These are phyloP conservation scores for Adansonia rubrostipa DNA, from an alignment of 441 rosid genomes.

Conservation along the genomic window DNA sequence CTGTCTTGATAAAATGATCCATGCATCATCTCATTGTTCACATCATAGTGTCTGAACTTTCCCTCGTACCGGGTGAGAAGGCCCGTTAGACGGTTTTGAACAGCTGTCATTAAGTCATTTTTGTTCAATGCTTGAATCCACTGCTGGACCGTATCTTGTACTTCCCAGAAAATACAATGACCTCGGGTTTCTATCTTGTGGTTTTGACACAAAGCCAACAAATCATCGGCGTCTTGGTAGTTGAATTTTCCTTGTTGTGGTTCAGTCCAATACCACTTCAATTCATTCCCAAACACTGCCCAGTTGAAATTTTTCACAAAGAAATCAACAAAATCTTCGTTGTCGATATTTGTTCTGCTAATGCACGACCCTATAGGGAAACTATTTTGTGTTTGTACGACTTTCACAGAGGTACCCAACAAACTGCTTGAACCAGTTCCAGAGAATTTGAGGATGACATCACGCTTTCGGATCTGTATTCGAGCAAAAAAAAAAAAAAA, in stretches of 20 bases:
- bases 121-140: constrained; percentile 71
- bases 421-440: constrained; percentile 45
- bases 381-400: constrained; percentile 70
- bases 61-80: constrained; percentile 78
- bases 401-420: constrained; percentile 51
- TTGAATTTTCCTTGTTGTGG: constrained; percentile 73
- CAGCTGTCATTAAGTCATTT: constrained; percentile 57
- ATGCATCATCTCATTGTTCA: constrained; percentile 94
- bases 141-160: constrained; percentile 66
- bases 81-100: constrained; percentile 69
- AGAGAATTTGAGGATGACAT: constrained; percentile 64
- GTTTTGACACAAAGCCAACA: constrained; percentile 66
- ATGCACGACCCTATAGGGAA: constrained; percentile 90
- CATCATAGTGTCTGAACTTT: constrained; percentile 85
- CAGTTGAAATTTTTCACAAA: constrained; percentile 79
- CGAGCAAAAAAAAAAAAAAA: constrained; percentile 15
- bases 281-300: constrained; percentile 93
- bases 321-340: constrained; percentile 83
- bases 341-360: constrained; percentile 73
- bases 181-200: constrained; percentile 68
- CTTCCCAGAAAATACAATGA: constrained; percentile 97
- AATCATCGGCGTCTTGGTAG: constrained; percentile 86
- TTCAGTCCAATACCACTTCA: constrained; percentile 94
- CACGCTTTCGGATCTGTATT: constrained; percentile 79
- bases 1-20: constrained; percentile 83